These are phyloP conservation scores for Leccinum broughii DNA, from an alignment of 768 basidiomycete genomes.

Conservation along the genomic window DNA sequence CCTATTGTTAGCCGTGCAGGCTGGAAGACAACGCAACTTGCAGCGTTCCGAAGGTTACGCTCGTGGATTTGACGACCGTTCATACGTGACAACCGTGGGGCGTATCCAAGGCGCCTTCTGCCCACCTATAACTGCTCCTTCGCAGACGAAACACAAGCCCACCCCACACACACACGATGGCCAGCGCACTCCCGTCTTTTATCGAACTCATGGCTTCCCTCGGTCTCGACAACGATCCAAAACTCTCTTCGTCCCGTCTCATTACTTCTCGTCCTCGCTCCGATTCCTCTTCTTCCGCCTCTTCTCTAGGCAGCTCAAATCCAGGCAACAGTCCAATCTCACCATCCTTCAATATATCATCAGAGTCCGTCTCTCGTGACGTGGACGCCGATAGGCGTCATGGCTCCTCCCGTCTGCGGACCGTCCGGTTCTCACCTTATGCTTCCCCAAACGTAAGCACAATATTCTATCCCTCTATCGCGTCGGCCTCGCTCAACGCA, in stretches of 20 bases:
- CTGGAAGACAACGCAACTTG: slow-evolving; percentile 23
- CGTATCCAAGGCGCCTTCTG: slow-evolving; percentile 33
- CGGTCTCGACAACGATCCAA: slow-evolving; percentile 58
- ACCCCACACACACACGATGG: slow-evolving; percentile 33
- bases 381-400: slow-evolving; percentile 32
- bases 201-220: slow-evolving; percentile 85
- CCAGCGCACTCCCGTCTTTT: slow-evolving; percentile 75
- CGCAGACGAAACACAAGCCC: not conserved
- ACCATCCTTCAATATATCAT: slow-evolving; percentile 38
- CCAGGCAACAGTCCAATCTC: slow-evolving; percentile 31
- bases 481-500: not conserved
- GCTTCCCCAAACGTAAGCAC: slow-evolving; percentile 28
- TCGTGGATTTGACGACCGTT: slow-evolving; percentile 32
- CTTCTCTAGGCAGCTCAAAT: slow-evolving; percentile 41
- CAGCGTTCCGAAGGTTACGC: slow-evolving; percentile 21
- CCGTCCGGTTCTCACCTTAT: slow-evolving; percentile 34
- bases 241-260: slow-evolving; percentile 33
- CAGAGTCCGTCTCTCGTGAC: slow-evolving; percentile 29
- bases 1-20: slow-evolving; percentile 39
- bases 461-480: not conserved
- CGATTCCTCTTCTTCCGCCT: slow-evolving; percentile 48
- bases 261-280: slow-evolving; percentile 33
- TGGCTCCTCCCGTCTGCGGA: slow-evolving; percentile 27
- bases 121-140: slow-evolving; percentile 29
- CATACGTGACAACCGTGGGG: slow-evolving; percentile 40